Conservation (phyloP, 2,329 filamentous ascomycete genomes). For the Zymoseptoria brevis region DNA sequence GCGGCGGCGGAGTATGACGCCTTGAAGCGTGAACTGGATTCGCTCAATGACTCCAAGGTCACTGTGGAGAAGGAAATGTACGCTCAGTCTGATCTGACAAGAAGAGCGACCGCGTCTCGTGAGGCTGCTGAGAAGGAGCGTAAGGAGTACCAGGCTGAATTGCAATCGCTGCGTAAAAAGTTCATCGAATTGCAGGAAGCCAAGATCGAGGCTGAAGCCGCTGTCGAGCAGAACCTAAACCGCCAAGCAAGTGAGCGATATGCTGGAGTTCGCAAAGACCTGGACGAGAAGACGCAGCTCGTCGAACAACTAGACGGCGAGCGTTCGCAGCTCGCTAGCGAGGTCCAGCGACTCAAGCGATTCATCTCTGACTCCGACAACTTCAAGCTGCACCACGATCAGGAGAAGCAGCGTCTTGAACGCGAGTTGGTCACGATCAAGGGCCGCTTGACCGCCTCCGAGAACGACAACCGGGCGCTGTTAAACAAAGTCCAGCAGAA, state of each 20-base stretch:
- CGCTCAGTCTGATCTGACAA: conserved; percentile 82
- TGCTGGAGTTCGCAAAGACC: conserved; percentile 65
- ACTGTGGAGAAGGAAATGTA: conserved; percentile 98
- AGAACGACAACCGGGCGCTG: conserved; percentile 92
- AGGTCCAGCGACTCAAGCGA: conserved; percentile 79
- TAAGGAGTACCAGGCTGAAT: conserved; percentile 79
- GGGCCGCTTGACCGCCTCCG: conserved; percentile 79
- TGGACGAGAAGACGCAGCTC: conserved; percentile 69
- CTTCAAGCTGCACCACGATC: conserved; percentile 82
- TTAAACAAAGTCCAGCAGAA: conserved; percentile 97
- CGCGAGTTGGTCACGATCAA: conserved; percentile 86
- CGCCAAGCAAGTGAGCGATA: conserved; percentile 74
- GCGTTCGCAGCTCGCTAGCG: conserved; percentile 63
- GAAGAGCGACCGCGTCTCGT: conserved; percentile 75
- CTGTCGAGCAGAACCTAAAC: conserved; percentile 71
- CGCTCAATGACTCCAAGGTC: conserved; percentile 88
- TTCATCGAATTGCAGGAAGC: conserved; percentile 82
- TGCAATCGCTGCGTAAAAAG: conserved; percentile 71
- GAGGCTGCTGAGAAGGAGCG: conserved; percentile 75
- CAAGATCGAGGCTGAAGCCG: conserved; percentile 70
- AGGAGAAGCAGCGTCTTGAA: conserved; percentile 88
- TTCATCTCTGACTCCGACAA: conserved; percentile 82
- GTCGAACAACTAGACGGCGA: conserved; percentile 74
- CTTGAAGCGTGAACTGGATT: conserved; percentile 76
- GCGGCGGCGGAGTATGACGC: conserved; percentile 79